phyloP scores from a whole-genome alignment of 495 filamentous ascomycete genomes.

The Lophiostoma macrostomum region DNA sequence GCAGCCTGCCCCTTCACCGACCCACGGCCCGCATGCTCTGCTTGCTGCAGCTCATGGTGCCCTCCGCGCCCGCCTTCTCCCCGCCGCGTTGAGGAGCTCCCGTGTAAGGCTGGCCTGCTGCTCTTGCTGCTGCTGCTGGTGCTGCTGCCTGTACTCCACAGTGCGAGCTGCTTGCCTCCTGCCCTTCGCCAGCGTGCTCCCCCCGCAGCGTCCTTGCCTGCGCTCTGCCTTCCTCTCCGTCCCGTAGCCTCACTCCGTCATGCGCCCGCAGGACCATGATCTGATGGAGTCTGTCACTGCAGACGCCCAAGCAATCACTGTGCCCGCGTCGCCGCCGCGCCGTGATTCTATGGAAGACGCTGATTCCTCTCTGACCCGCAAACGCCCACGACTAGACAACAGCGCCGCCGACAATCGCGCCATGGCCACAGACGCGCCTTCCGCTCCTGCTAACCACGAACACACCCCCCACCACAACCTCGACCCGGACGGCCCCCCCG shows the following conservation, averaged over 20 bases:
- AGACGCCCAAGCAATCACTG: slow-evolving; percentile 21
- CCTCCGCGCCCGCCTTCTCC: not conserved
- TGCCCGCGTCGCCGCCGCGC: slow-evolving; percentile 34
- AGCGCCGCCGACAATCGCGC: slow-evolving; percentile 47
- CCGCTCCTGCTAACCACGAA: too few species aligned
- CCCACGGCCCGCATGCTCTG: slow-evolving; percentile 7
- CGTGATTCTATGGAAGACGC: slow-evolving; percentile 57
- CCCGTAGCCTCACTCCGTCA: slow-evolving; percentile 12
- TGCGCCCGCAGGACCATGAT: slow-evolving; percentile 25
- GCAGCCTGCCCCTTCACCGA: too few species aligned
- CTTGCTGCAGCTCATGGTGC: slow-evolving; percentile 17
- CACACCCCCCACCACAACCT: slow-evolving; percentile 19
- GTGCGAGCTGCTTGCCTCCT: not conserved
- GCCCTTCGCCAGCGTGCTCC: not conserved
- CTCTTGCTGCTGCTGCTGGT: too few species aligned
- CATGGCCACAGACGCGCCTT: slow-evolving; percentile 40
- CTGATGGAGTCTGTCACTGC: slow-evolving; percentile 29
- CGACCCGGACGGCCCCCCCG: slow-evolving; percentile 36
- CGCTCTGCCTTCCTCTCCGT: not conserved
- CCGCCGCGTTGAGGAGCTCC: not conserved
- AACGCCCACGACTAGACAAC: slow-evolving; percentile 62
- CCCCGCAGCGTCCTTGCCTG: not conserved
- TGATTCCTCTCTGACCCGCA: slow-evolving; percentile 54
- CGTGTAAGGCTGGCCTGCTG: slow-evolving; percentile 18
- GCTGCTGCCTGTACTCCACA: slow-evolving; percentile 22